Conservation (phyloP, 176 grass and related monocot genomes). For the Aegilops bicornis region DNA sequence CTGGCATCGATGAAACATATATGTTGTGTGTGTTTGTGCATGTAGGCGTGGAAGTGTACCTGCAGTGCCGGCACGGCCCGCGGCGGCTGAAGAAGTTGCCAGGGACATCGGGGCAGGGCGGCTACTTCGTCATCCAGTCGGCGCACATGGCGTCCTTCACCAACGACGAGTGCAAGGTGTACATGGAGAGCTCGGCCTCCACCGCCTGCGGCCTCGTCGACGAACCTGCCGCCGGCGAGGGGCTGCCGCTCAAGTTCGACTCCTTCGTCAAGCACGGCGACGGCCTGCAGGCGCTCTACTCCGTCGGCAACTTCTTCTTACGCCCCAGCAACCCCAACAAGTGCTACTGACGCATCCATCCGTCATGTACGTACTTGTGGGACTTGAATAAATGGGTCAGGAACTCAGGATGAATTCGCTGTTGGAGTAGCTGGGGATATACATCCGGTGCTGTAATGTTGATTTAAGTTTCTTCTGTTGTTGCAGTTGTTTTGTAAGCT, state of each 20-base stretch:
- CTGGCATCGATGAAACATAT: background rate
- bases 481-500: background rate
- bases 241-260: conserved; percentile 56
- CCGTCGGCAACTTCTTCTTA: conserved; percentile 61
- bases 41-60: conserved; percentile 47
- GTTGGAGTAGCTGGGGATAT: background rate
- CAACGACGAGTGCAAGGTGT: conserved; percentile 54
- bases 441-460: background rate
- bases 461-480: background rate
- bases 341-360: conserved; percentile 28
- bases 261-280: conserved; percentile 45
- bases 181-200: conserved; percentile 30
- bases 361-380: no score
- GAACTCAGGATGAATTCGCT: background rate
- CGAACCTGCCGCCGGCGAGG: conserved; percentile 12
- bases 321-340: conserved; percentile 25
- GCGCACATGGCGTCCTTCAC: conserved; percentile 57
- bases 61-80: conserved; percentile 44
- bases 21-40: background rate
- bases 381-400: conserved; percentile 24
- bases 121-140: conserved; percentile 71
- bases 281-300: conserved; percentile 57
- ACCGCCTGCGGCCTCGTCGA: conserved; percentile 21
- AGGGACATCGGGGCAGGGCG: conserved; percentile 7
- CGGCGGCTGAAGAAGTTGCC: conserved; percentile 11